phyloP scores from a whole-genome alignment of 1,284 basidiomycete genomes.

The Baeospora myosura region DNA sequence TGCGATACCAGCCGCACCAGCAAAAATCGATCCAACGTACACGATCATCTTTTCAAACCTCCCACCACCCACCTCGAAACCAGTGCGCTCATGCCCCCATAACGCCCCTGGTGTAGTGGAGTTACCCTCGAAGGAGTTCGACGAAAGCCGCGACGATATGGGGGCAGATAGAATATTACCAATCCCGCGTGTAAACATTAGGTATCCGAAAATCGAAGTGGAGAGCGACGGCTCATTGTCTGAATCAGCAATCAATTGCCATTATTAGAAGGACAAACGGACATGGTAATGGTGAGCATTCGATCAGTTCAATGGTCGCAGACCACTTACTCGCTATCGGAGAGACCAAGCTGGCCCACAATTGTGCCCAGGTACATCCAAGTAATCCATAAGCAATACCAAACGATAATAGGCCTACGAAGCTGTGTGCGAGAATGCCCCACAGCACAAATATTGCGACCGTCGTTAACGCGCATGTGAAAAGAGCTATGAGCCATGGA shows the following conservation, averaged over 20 bases:
- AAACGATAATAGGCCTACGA: slow-evolving; percentile 28
- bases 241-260: slow-evolving; percentile 9
- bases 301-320: not conserved
- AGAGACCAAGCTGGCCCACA: slow-evolving; percentile 27
- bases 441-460: slow-evolving; percentile 30
- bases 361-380: slow-evolving; percentile 29
- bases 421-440: slow-evolving; percentile 28
- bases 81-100: slow-evolving; percentile 6
- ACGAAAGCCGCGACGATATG: slow-evolving; percentile 26
- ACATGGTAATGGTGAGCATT: not conserved
- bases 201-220: slow-evolving; percentile 29
- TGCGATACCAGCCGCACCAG: slow-evolving; percentile 23
- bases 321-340: slow-evolving; percentile 22
- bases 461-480: slow-evolving; percentile 21
- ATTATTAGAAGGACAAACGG: slow-evolving; percentile 1
- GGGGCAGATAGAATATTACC: slow-evolving; percentile 37
- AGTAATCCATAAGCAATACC: slow-evolving; percentile 27
- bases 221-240: slow-evolving; percentile 29
- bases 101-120: too few relatives aligned
- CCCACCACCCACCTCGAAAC: slow-evolving; percentile 27
- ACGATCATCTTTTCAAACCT: slow-evolving; percentile 27
- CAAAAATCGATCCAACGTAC: slow-evolving; percentile 30
- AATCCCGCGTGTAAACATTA: slow-evolving; percentile 30
- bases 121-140: not conserved
- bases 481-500: slow-evolving; percentile 27